A percentile compares a stretch with the other conserved stretches of the same genome.
phyloP scores from a whole-genome alignment of 768 basidiomycete genomes.

The Phaeotremella skinneri region DNA sequence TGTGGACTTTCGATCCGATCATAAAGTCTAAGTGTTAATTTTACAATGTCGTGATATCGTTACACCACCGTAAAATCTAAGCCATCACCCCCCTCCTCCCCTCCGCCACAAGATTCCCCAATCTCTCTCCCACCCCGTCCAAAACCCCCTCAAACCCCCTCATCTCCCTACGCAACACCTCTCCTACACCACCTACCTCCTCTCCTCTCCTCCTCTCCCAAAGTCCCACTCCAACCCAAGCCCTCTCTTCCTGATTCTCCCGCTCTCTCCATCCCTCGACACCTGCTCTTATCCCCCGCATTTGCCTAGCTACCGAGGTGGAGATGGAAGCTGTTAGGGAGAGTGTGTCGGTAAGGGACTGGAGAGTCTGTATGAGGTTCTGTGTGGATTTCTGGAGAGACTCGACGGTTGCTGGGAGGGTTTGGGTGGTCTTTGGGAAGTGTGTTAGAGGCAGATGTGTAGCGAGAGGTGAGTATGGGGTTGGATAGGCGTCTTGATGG shows the following conservation, averaged over 20 bases:
- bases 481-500: not conserved
- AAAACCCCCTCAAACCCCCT: slow-evolving; percentile 8
- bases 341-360: not conserved
- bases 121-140: not conserved
- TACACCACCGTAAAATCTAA: too few species aligned
- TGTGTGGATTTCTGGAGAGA: not conserved
- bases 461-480: too few species aligned
- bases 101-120: not conserved
- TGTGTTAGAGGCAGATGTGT: too few species aligned
- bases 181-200: not conserved
- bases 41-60: not conserved
- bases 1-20: too few species aligned
- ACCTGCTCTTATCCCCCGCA: slow-evolving; percentile 16
- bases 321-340: not conserved
- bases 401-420: not conserved
- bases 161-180: slow-evolving; percentile 3
- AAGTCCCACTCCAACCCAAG: not conserved
- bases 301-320: not conserved
- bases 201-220: slow-evolving; percentile 9
- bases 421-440: too few species aligned
- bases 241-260: slow-evolving; percentile 5
- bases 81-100: not conserved
- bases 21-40: too few species aligned
- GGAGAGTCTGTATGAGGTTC: not conserved
- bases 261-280: slow-evolving; percentile 17